Evolutionary conservation across 768 basidiomycete species (phyloP), one percentile per base, ranked within the genome.

Genomic region (Asterophora lycoperdoides): DNA sequence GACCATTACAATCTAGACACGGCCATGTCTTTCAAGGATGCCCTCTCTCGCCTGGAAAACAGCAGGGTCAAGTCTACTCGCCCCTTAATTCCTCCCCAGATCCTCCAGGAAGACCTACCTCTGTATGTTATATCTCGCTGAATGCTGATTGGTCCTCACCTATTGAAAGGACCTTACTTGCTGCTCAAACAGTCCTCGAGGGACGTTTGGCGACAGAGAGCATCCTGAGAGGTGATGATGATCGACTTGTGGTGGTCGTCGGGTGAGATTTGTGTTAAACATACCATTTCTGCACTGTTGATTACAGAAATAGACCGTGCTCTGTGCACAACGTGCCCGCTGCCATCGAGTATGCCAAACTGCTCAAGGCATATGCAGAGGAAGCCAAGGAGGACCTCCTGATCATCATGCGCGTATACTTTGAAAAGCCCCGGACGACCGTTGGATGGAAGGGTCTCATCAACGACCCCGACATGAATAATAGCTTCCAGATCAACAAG

Each of bases 401-500:
- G 67, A 96, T 99, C 60, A 76, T 98, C 57, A 98, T 98, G 95
- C 86, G 93, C 20, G 93, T 97, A 57, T 98, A 99, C 75, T 99
- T 98, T 62, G 95, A 98, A 60, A 98, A 98, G 60, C 86, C 86
- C 1, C 78, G 95, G 26, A 98, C 95, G 6, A 97, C 95, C 0
- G 87, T 98, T 41, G 96, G 96, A 20, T 99, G 95, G 95, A 99
- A 99, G 67, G 95, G 95, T 32, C 80, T 98, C 54, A 97, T 98
- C 69, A 98, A 97, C 63, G 93, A 97, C 61, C 94, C 95, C 5
- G 89, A 92, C 46, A 83, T 97, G 74, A 93, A 97, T 68, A 80
- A 85, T 45, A 83, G 75, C 61, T 97, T 89, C 81, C 89, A 93
- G 57, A 98, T 98, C 68, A 99, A 99, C 80, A 88, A 87, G 58